A percentile compares a stretch with the other conserved stretches of the same genome.
Conservation (phyloP, 805 yeast genomes). For the Lipomyces chichibuensis region DNA sequence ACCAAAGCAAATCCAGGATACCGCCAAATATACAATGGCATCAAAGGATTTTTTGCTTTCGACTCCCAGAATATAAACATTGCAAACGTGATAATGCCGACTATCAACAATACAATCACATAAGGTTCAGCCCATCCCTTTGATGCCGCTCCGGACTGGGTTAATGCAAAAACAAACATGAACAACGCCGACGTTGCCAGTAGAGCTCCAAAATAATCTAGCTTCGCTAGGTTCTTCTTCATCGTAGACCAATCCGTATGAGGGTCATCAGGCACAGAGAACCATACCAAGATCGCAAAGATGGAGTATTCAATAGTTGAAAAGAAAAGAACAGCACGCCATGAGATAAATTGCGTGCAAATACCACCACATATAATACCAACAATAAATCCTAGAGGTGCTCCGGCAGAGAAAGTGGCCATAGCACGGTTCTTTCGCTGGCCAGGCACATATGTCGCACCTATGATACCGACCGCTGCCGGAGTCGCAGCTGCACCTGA, state of each 20-base stretch:
- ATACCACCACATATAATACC: slow-evolving; percentile 52
- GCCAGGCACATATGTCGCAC: slow-evolving; percentile 42
- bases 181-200: slow-evolving; percentile 50
- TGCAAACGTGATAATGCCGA: slow-evolving; percentile 47
- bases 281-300: slow-evolving; percentile 39
- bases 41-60: slow-evolving; percentile 48
- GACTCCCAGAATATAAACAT: slow-evolving; percentile 49
- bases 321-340: slow-evolving; percentile 50
- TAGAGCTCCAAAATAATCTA: slow-evolving; percentile 53
- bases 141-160: slow-evolving; percentile 49
- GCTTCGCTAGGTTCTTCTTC: slow-evolving; percentile 45
- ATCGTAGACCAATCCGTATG: slow-evolving; percentile 36
- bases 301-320: slow-evolving; percentile 47
- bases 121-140: slow-evolving; percentile 53
- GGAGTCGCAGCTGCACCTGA: slow-evolving; percentile 52
- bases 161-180: slow-evolving; percentile 51
- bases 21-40: slow-evolving; percentile 53
- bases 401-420: slow-evolving; percentile 53
- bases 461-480: slow-evolving; percentile 53
- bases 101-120: slow-evolving; percentile 49
- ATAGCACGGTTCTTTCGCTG: slow-evolving; percentile 24
- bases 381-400: slow-evolving; percentile 52
- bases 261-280: slow-evolving; percentile 48
- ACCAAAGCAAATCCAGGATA: slow-evolving; percentile 48
- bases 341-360: slow-evolving; percentile 46